Conservation (phyloP, 2,329 filamentous ascomycete genomes). For the Acrocalymma vagum region DNA sequence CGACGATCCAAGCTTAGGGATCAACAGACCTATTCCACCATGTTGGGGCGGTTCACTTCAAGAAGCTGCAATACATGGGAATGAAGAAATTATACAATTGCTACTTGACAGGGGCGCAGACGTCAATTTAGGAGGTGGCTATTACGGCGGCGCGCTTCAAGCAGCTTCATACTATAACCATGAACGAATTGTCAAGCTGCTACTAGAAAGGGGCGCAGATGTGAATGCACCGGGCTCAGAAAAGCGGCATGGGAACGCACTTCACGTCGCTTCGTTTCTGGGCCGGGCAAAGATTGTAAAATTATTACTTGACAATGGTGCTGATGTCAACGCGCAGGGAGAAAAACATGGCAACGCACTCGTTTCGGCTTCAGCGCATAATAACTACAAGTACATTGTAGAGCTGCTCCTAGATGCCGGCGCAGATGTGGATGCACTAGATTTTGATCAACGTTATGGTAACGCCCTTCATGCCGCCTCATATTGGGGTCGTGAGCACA, state of each 20-base stretch:
- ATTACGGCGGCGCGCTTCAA: constrained; percentile 4
- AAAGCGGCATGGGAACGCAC: background rate
- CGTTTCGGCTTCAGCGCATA: no score
- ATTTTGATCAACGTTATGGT: background rate
- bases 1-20: no score
- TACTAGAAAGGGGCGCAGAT: constrained; percentile 8
- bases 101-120: constrained; percentile 10
- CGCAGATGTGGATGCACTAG: constrained; percentile 8
- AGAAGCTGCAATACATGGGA: constrained; percentile 32
- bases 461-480: background rate
- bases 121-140: constrained; percentile 11
- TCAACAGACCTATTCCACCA: no score
- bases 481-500: constrained; percentile 1
- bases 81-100: constrained; percentile 24
- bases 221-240: constrained; percentile 10
- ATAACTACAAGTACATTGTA: no score
- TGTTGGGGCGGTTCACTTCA: no score
- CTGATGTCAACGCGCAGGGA: constrained; percentile 2
- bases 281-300: constrained; percentile 3
- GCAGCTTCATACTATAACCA: constrained; percentile 8
- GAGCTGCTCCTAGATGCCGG: constrained; percentile 18
- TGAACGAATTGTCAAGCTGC: constrained; percentile 1
- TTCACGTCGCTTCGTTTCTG: background rate
- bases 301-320: no score
- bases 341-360: constrained; percentile 2